phyloP scores from a whole-genome alignment of 352 stramenopile species.

The Phytophthora ohioensis region DNA sequence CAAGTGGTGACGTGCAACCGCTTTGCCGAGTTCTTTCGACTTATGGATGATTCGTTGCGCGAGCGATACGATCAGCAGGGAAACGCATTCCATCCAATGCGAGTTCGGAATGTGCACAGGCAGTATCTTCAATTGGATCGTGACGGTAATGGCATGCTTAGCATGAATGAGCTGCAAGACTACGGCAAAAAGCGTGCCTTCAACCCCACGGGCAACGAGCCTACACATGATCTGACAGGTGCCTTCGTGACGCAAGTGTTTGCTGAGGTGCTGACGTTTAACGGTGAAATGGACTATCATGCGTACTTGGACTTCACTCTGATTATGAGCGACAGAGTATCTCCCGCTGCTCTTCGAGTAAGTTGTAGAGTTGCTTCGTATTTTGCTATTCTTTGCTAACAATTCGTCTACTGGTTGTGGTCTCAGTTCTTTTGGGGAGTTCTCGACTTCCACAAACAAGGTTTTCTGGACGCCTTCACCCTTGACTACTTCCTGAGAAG shows the following conservation, averaged over 20 bases:
- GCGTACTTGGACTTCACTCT: constrained; percentile 74
- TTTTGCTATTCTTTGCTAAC: constrained; percentile 1
- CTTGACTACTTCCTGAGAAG: constrained; percentile 73
- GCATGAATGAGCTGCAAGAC: constrained; percentile 49
- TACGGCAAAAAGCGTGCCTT: constrained; percentile 80
- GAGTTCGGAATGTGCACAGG: constrained; percentile 54
- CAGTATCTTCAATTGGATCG: constrained; percentile 75
- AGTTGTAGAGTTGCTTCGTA: background rate
- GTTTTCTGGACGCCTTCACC: constrained; percentile 66
- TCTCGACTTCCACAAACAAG: constrained; percentile 76
- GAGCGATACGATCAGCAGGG: constrained; percentile 40
- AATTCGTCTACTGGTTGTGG: background rate
- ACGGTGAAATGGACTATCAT: constrained; percentile 71
- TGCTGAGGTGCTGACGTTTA: constrained; percentile 54
- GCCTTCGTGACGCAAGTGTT: constrained; percentile 69
- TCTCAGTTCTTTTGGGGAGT: constrained; percentile 74
- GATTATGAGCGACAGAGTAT: constrained; percentile 52
- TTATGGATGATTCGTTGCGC: constrained; percentile 44
- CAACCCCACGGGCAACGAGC: constrained; percentile 47
- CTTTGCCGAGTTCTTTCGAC: constrained; percentile 53
- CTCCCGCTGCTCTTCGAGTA: constrained; percentile 52
- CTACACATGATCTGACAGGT: constrained; percentile 65
- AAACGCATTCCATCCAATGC: constrained; percentile 48
- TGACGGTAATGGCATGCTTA: constrained; percentile 70
- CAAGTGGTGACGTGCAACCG: constrained; percentile 43